Percentiles rank a stretch among this genome's conserved stretches.
Evolutionary conservation across 2,329 filamentous ascomycete species (phyloP).

Genomic region (Intubia oerlemansii): DNA sequence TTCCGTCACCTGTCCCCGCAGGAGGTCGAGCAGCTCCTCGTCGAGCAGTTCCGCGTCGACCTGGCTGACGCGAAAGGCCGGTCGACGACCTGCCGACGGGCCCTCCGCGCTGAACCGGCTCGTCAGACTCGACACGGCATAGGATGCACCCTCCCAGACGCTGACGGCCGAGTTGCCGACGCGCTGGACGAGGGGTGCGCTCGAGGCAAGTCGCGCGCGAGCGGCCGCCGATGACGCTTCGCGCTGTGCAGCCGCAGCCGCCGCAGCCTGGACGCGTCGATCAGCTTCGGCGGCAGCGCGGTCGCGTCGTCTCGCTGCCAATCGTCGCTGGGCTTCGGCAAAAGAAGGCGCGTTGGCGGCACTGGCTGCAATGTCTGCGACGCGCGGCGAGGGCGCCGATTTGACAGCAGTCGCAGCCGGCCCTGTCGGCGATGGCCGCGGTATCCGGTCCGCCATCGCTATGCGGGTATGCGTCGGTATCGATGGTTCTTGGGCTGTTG

Average conservation of each 20-base stretch:
- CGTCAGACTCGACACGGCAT: not conserved
- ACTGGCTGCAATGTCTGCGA: not conserved
- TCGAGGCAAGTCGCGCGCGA: slow-evolving; percentile 17
- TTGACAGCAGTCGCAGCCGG: too few relatives aligned
- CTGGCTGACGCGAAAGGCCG: slow-evolving; percentile 83
- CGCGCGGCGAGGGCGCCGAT: too few relatives aligned
- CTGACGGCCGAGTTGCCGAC: slow-evolving; percentile 32
- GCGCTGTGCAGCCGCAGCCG: slow-evolving; percentile 7
- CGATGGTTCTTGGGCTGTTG: too few relatives aligned
- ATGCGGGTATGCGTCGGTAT: too few relatives aligned
- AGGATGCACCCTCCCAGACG: slow-evolving; percentile 43
- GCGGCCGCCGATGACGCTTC: slow-evolving; percentile 13
- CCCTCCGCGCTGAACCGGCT: not conserved
- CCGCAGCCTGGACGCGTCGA: slow-evolving; percentile 31
- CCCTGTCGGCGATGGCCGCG: slow-evolving; percentile 2
- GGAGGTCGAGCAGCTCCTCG: slow-evolving; percentile 69
- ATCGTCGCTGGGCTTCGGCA: slow-evolving; percentile 71
- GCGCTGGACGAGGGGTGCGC: slow-evolving; percentile 10
- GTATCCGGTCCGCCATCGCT: slow-evolving; percentile 3
- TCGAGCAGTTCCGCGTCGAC: slow-evolving; percentile 91
- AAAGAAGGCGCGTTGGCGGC: slow-evolving; percentile 27
- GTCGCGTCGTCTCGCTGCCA: slow-evolving; percentile 58
- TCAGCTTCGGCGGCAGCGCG: slow-evolving; percentile 52
- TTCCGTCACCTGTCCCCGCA: slow-evolving; percentile 72
- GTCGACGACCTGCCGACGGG: slow-evolving; percentile 43